A percentile compares a stretch with the other conserved stretches of the same genome.
These are phyloP conservation scores for Phytopythium ostracodes DNA, from an alignment of 352 stramenopile species.

Conservation along the genomic window DNA sequence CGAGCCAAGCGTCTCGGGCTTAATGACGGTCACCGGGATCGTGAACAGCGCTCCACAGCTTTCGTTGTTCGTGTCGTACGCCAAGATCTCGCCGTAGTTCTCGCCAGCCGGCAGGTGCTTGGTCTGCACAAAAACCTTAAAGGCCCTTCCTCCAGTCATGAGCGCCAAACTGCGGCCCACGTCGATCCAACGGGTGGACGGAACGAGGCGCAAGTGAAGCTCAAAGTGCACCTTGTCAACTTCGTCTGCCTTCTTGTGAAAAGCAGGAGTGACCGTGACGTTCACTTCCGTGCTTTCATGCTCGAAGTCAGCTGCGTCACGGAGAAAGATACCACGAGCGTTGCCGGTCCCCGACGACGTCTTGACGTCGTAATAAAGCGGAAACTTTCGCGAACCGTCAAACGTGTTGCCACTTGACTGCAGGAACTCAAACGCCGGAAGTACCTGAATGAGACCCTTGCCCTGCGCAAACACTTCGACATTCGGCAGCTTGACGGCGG, in stretches of 20 bases:
- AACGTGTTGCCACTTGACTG: constrained; percentile 39
- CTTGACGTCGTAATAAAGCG: constrained; percentile 47
- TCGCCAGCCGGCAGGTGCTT: constrained; percentile 72
- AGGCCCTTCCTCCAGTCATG: constrained; percentile 78
- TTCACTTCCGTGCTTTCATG: constrained; percentile 75
- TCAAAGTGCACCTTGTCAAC: constrained; percentile 88
- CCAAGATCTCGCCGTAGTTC: constrained; percentile 86
- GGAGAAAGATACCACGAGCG: constrained; percentile 78
- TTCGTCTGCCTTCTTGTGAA: constrained; percentile 82
- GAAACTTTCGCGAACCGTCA: constrained; percentile 62
- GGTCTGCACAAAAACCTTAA: constrained; percentile 90
- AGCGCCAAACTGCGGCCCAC: constrained; percentile 82
- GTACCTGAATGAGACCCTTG: constrained; percentile 76
- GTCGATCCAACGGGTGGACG: constrained; percentile 86
- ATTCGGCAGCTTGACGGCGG: constrained; percentile 55
- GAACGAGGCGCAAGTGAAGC: constrained; percentile 76
- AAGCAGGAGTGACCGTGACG: constrained; percentile 85
- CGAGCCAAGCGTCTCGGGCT: constrained; percentile 50
- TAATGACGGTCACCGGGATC: constrained; percentile 90
- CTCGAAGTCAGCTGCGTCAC: constrained; percentile 70
- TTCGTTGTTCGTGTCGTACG: constrained; percentile 66
- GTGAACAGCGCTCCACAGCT: constrained; percentile 77
- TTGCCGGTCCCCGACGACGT: constrained; percentile 40
- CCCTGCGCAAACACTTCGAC: constrained; percentile 76
- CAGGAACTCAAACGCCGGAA: constrained; percentile 75